Evolutionary conservation across 2,329 filamentous ascomycete species (phyloP), one percentile per base, ranked within the genome.

Genomic region (Colletotrichum orbiculare): DNA sequence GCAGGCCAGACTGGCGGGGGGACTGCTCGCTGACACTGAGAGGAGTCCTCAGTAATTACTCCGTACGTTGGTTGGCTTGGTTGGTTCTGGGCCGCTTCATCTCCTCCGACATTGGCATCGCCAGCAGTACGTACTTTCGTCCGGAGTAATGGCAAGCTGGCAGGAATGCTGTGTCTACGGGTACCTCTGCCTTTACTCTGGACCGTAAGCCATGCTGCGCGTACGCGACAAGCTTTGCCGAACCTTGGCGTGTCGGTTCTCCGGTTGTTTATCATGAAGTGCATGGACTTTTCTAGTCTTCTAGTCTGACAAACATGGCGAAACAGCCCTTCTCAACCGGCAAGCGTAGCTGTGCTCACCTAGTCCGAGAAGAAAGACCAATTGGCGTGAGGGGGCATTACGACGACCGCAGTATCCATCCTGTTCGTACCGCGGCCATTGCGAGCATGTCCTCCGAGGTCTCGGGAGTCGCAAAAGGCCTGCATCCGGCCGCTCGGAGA

Each of bases 401-500:
- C 17, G 17, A 17, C 17, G 37, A 46, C 37, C 47, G 37, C 55
- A 38, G 42, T 13, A 35, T 42, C 33, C 49, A n/a, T 37, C 35
- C 25, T 49, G 46, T 48, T 50, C 63, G 54, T 66, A 59, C 34
- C 39, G 60, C 54, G 54, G 48, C 54, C 60, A 56, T 57, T 54
- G 48, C 42, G 47, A 47, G 53, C 47, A 35, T 49, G 37, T 56
- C 47, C 48, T 55, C 60, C 60, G 59, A 64, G 60, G 53, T 42
- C 48, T 59, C 48, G 60, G 25, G 59, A 54, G 39, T 64, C 60
- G 60, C 64, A 54, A 59, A 46, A 49, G 25, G 25, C 53, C 64
- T 66, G 60, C 64, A 66, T 66, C 64, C 59, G 64, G 64, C 54
- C 64, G 60, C 54, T 58, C 64, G 64, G 64, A 66, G 59, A 66